Conservation (phyloP, 306 rosid species). For the Crotalaria pallida region DNA sequence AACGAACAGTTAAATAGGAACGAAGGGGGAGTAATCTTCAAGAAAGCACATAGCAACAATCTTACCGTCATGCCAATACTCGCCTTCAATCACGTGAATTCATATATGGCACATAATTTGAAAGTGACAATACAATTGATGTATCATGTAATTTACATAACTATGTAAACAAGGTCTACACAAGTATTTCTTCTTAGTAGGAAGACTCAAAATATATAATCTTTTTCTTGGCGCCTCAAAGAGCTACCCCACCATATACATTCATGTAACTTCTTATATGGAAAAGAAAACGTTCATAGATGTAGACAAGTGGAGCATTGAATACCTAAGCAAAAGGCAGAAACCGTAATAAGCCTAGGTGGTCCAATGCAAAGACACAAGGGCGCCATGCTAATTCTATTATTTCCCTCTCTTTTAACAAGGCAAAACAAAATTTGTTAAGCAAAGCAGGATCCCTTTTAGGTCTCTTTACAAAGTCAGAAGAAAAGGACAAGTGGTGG, state of each 20-base stretch:
- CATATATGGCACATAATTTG: too few species aligned
- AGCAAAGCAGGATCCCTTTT: conserved; percentile 24
- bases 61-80: too few species aligned
- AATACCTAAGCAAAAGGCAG: conserved; percentile 31
- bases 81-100: too few species aligned
- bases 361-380: conserved; percentile 38
- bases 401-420: neutral
- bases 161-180: neutral
- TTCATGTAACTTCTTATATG: conserved; percentile 27
- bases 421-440: conserved; percentile 22
- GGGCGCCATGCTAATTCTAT: conserved; percentile 14
- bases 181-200: neutral
- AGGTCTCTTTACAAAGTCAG: conserved; percentile 38
- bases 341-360: conserved; percentile 15
- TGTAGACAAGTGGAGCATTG: conserved; percentile 34
- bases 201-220: conserved; percentile 24
- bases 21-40: too few species aligned
- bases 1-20: too few species aligned
- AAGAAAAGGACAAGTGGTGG: conserved; percentile 57
- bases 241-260: conserved; percentile 28
- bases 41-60: too few species aligned
- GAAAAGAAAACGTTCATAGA: conserved; percentile 34
- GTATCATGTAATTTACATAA: neutral
- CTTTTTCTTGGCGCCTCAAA: conserved; percentile 25
- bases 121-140: neutral